A percentile compares a stretch with the other conserved stretches of the same genome.
Conservation (phyloP, 495 filamentous ascomycete species). For the Entonaema liquescens region DNA sequence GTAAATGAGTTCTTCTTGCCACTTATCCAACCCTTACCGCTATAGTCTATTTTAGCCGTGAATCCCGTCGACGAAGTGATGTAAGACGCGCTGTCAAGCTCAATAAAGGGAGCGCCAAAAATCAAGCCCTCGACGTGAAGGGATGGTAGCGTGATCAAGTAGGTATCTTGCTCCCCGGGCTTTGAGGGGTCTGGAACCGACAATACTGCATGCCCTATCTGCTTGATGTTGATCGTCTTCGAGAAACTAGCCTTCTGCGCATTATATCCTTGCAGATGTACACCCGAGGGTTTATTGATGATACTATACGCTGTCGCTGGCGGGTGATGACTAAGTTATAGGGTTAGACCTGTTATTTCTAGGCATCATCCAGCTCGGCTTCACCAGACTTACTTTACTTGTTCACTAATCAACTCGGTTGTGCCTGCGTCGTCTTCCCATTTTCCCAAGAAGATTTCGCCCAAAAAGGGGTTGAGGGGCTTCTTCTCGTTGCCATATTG, state of each 20-base stretch:
- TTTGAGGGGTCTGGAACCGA: conserved; percentile 69
- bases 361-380: conserved; percentile 29
- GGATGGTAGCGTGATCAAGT: conserved; percentile 89
- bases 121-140: conserved; percentile 95
- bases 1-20: conserved; percentile 95
- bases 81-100: conserved; percentile 81
- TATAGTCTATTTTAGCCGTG: conserved; percentile 92
- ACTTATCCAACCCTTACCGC: conserved; percentile 89
- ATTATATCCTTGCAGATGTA: conserved; percentile 94
- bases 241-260: conserved; percentile 97
- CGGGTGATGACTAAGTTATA: conserved; percentile 81
- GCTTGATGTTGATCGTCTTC: conserved; percentile 92
- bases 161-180: conserved; percentile 66
- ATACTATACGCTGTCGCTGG: conserved; percentile 95
- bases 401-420: conserved; percentile 70
- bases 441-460: conserved; percentile 88
- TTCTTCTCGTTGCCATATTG: conserved; percentile 97
- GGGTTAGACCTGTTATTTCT: conserved; percentile 47
- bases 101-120: conserved; percentile 89
- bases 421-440: conserved; percentile 82
- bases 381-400: conserved; percentile 68
- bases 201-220: conserved; percentile 92
- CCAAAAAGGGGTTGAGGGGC: conserved; percentile 90
- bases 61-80: conserved; percentile 88
- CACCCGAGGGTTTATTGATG: conserved; percentile 81